Percentiles rank a stretch among this genome's conserved stretches.
Conservation (phyloP, 2,329 filamentous ascomycete genomes). For the Monilinia laxa region DNA sequence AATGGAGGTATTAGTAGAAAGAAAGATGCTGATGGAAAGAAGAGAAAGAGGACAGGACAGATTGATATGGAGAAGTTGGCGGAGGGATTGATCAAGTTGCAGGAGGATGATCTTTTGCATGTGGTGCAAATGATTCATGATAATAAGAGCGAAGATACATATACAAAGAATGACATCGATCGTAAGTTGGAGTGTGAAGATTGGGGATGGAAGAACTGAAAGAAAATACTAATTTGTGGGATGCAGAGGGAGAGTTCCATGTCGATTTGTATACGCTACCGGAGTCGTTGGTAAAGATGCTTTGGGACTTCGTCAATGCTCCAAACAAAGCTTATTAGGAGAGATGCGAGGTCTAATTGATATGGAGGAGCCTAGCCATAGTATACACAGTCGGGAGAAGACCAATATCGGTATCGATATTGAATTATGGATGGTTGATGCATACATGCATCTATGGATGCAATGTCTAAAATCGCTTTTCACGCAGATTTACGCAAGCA, state of each 20-base stretch:
- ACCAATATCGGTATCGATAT: conserved; percentile 2
- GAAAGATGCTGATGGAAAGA: conserved; percentile 69
- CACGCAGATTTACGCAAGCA: neutral
- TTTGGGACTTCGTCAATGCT: conserved; percentile 76
- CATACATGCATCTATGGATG: neutral
- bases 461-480: conserved; percentile 4
- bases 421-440: conserved; percentile 4
- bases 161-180: conserved; percentile 96
- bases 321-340: neutral
- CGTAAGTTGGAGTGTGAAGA: conserved; percentile 54
- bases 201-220: neutral
- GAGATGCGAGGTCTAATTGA: neutral
- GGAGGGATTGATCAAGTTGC: conserved; percentile 82
- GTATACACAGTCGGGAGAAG: neutral
- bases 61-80: conserved; percentile 96
- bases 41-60: conserved; percentile 59
- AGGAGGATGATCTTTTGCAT: conserved; percentile 89
- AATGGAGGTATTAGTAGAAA: conserved; percentile 59
- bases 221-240: neutral
- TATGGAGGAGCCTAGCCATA: neutral
- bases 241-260: conserved; percentile 87
- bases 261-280: conserved; percentile 98
- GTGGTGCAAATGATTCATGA: conserved; percentile 98
- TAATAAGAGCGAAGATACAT: conserved; percentile 90
- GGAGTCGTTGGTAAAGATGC: conserved; percentile 82